phyloP scores from a whole-genome alignment of 2,329 filamentous ascomycete species.

The Aspergillus awamori region DNA sequence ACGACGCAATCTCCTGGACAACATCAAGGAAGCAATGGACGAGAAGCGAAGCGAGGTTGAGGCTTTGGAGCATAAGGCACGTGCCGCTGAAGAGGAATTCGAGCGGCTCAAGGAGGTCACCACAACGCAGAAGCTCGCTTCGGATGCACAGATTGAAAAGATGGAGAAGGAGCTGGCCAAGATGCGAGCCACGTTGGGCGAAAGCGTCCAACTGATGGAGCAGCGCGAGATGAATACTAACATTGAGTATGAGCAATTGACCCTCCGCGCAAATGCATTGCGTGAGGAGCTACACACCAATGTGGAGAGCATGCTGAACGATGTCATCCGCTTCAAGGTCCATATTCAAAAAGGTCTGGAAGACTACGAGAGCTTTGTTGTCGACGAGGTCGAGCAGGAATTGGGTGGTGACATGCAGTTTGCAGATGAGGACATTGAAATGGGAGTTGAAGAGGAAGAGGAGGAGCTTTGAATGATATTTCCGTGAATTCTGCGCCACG shows the following conservation, averaged over 20 bases:
- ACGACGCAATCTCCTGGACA: constrained; percentile 89
- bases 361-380: constrained; percentile 91
- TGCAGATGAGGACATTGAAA: constrained; percentile 29
- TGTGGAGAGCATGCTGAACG: constrained; percentile 92
- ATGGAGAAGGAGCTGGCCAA: constrained; percentile 98
- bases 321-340: constrained; percentile 98
- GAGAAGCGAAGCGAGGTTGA: constrained; percentile 94
- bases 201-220: constrained; percentile 88
- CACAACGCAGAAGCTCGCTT: constrained; percentile 81
- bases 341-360: constrained; percentile 91
- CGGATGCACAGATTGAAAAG: constrained; percentile 94
- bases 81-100: constrained; percentile 88
- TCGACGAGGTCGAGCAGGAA: constrained; percentile 88
- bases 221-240: constrained; percentile 96
- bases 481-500: neutral
- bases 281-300: constrained; percentile 98
- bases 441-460: constrained; percentile 13
- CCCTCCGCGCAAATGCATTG: constrained; percentile 77
- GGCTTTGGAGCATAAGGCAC: constrained; percentile 82
- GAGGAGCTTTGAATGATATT: constrained; percentile 5
- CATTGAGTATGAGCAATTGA: constrained; percentile 92
- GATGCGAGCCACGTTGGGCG: constrained; percentile 80
- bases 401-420: constrained; percentile 64
- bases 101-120: constrained; percentile 90
- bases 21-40: constrained; percentile 94